Percentiles rank a stretch among this genome's conserved stretches.
phyloP scores from a whole-genome alignment of 1,139 yeast species.

The Pneumocystis jirovecii region DNA sequence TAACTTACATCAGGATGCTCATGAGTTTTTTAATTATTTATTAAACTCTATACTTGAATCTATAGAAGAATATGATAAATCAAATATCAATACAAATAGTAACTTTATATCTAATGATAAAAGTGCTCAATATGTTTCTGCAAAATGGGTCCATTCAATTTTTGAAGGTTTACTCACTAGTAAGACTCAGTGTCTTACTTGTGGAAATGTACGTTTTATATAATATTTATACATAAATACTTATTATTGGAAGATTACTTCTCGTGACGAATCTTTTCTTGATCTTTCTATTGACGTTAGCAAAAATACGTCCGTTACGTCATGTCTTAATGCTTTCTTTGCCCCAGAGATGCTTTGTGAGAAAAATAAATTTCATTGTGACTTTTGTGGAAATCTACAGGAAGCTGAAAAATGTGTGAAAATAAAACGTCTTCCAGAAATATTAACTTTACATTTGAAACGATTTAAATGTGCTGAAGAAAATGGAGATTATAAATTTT shows the following conservation, averaged over 20 bases:
- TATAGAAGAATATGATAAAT: constrained; percentile 27
- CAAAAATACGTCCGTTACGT: constrained; percentile 56
- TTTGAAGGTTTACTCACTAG: constrained; percentile 79
- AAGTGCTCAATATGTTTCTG: constrained; percentile 17
- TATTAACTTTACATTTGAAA: constrained; percentile 70
- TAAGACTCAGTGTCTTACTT: constrained; percentile 77
- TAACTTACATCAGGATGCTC: constrained; percentile 96
- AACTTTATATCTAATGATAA: not conserved
- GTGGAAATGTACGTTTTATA: constrained; percentile 45
- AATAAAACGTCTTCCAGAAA: constrained; percentile 59
- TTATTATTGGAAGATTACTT: constrained; percentile 26
- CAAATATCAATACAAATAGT: constrained; percentile 2
- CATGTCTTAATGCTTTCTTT: constrained; percentile 64
- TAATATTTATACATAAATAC: not conserved
- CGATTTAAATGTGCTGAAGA: constrained; percentile 83
- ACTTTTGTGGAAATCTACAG: constrained; percentile 75
- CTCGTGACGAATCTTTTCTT: constrained; percentile 70
- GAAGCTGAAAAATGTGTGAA: constrained; percentile 92
- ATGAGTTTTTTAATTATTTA: constrained; percentile 79
- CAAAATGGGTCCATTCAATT: constrained; percentile 49
- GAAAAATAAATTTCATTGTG: constrained; percentile 85
- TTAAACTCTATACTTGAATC: constrained; percentile 70
- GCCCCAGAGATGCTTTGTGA: constrained; percentile 75
- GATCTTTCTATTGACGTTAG: constrained; percentile 80
- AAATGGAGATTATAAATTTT: constrained; percentile 46